Conservation (phyloP, 1,284 basidiomycete genomes). For the Ganoderma sinense region DNA sequence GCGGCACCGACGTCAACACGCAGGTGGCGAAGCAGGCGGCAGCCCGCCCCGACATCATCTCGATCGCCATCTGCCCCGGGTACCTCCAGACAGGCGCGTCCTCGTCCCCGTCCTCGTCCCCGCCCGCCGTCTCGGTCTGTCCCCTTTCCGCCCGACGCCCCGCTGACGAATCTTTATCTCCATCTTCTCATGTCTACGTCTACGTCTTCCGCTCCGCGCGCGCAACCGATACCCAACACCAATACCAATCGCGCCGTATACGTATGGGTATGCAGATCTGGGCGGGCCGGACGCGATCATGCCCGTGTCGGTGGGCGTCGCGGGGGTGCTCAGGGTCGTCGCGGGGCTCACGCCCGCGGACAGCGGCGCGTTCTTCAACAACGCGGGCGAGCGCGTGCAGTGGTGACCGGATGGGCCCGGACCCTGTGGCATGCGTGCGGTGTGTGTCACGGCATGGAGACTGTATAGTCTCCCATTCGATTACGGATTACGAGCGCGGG, state of each 20-base stretch:
- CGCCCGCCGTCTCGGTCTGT: too few relatives aligned
- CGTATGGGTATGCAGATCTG: constrained; percentile 8
- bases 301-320: constrained; percentile 7
- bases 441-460: too few relatives aligned
- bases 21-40: constrained; percentile 40
- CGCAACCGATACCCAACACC: too few relatives aligned
- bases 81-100: constrained; percentile 7
- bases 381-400: constrained; percentile 1
- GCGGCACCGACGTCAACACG: background rate
- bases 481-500: too few relatives aligned
- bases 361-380: constrained; percentile 12
- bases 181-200: too few relatives aligned
- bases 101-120: too few relatives aligned
- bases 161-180: too few relatives aligned
- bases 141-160: too few relatives aligned
- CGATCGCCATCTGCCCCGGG: constrained; percentile 8
- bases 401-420: background rate
- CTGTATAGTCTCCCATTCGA: too few relatives aligned
- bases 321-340: constrained; percentile 10
- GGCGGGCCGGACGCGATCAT: constrained; percentile 1
- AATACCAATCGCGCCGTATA: too few relatives aligned
- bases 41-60: constrained; percentile 1
- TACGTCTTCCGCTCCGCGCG: too few relatives aligned
- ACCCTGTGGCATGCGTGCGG: too few relatives aligned
- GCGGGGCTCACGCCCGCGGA: background rate